Evolutionary conservation across 495 filamentous ascomycete genomes (phyloP).

Genomic region (Podospora pseudocomata): DNA sequence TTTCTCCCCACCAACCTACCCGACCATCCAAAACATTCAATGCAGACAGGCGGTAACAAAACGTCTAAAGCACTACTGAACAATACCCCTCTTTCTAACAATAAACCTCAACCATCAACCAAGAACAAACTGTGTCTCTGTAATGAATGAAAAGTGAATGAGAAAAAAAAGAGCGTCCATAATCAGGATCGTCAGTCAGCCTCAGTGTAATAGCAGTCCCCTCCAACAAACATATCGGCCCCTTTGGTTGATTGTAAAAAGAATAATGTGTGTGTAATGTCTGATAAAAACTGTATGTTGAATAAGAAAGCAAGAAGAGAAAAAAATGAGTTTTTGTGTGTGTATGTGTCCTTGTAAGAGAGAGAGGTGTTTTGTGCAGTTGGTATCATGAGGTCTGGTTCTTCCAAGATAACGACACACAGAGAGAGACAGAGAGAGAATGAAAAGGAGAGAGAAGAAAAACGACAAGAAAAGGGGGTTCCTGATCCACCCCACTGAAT

Average conservation of each 20-base stretch:
- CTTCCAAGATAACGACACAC: not conserved
- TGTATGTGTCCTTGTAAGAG: no score
- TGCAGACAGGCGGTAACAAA: not conserved
- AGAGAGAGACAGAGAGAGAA: not conserved
- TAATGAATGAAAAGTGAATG: not conserved
- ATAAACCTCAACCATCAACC: not conserved
- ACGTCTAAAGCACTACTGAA: not conserved
- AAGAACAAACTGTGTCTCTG: not conserved
- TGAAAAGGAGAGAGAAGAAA: not conserved
- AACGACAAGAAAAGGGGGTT: no score
- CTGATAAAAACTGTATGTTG: no score
- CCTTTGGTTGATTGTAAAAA: no score
- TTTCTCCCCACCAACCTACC: not conserved
- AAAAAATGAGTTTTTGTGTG: no score
- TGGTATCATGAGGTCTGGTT: not conserved
- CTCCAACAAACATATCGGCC: no score
- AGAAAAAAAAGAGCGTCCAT: not conserved
- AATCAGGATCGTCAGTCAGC: no score
- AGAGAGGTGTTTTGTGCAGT: no score
- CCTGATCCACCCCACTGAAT: no score
- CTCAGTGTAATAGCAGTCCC: no score
- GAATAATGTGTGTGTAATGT: no score
- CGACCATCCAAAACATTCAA: slow-evolving; percentile 4
- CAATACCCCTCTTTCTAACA: not conserved
- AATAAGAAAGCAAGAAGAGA: no score